Conservation (phyloP, 768 basidiomycete genomes). For the Suillus paluster region DNA sequence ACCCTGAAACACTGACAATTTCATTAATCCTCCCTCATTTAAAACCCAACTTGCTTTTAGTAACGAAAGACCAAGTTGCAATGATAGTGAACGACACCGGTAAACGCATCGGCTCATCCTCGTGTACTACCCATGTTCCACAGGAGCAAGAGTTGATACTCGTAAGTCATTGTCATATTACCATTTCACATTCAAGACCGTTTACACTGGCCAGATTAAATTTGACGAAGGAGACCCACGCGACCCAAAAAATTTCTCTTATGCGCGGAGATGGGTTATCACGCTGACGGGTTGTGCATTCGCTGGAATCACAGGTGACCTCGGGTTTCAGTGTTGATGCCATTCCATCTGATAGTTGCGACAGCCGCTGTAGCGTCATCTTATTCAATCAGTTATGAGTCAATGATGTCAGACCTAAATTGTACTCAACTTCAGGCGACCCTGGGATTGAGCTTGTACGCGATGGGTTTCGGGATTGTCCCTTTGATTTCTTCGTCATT, state of each 20-base stretch:
- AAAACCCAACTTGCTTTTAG: not conserved
- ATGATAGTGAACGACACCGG: not conserved
- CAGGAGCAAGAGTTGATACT: conserved; percentile 17
- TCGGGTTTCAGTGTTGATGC: not conserved
- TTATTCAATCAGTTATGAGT: conserved; percentile 54
- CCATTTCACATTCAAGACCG: not conserved
- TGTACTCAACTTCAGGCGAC: conserved; percentile 48
- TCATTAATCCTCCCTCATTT: not conserved
- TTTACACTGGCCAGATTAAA: conserved; percentile 31
- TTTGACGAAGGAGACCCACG: conserved; percentile 37
- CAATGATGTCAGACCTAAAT: conserved; percentile 51
- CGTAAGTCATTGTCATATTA: conserved; percentile 12
- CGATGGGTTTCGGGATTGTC: conserved; percentile 59
- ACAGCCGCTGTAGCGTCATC: conserved; percentile 51
- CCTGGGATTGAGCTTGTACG: conserved; percentile 51
- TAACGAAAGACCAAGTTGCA: too few relatives aligned
- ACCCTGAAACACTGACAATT: not conserved
- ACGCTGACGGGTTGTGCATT: conserved; percentile 25
- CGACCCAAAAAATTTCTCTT: conserved; percentile 40
- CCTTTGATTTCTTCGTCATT: conserved; percentile 65
- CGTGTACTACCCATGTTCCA: not conserved
- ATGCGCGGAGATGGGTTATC: conserved; percentile 40
- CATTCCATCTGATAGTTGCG: not conserved
- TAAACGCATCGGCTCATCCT: not conserved
- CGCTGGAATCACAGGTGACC: conserved; percentile 20